These are phyloP conservation scores for Reticulascus tulasneorum DNA, from an alignment of 2,329 filamentous ascomycete species.

Conservation along the genomic window DNA sequence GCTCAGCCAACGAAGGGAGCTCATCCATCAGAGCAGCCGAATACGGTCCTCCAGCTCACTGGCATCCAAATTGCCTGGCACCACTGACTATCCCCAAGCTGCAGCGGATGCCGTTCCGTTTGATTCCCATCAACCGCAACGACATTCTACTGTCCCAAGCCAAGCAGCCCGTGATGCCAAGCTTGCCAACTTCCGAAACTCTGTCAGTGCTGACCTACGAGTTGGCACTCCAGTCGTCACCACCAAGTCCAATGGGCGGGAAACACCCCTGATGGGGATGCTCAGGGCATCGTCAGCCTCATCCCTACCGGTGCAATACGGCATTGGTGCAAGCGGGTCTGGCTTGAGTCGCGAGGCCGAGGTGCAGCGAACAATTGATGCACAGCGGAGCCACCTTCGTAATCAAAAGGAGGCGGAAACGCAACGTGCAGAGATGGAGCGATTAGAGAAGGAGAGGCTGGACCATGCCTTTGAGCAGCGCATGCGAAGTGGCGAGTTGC, in stretches of 20 bases:
- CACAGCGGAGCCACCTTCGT: slow-evolving; percentile 53
- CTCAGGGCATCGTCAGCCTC: slow-evolving; percentile 22
- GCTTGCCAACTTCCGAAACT: slow-evolving; percentile 64
- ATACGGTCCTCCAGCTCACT: slow-evolving; percentile 20
- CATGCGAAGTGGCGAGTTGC: slow-evolving; percentile 72
- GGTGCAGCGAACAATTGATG: slow-evolving; percentile 46
- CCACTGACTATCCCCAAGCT: too few relatives aligned
- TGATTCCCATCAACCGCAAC: slow-evolving; percentile 52
- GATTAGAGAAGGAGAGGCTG: slow-evolving; percentile 51
- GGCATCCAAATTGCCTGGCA: slow-evolving; percentile 6
- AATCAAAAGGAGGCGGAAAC: slow-evolving; percentile 61
- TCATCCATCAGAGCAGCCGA: slow-evolving; percentile 51
- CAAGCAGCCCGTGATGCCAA: slow-evolving; percentile 49
- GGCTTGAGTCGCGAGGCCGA: slow-evolving; percentile 34
- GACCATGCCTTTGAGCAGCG: slow-evolving; percentile 66
- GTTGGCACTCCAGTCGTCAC: slow-evolving; percentile 30
- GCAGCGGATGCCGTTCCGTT: slow-evolving; percentile 34
- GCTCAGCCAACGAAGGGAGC: slow-evolving; percentile 60
- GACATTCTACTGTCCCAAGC: slow-evolving; percentile 38
- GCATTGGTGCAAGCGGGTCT: slow-evolving; percentile 15
- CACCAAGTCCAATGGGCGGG: slow-evolving; percentile 25
- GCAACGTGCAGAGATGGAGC: slow-evolving; percentile 54
- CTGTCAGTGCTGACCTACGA: slow-evolving; percentile 59
- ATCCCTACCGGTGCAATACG: slow-evolving; percentile 9
- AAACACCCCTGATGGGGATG: slow-evolving; percentile 29